Evolutionary conservation across 2,329 filamentous ascomycete species (phyloP).

Genomic region (Ceratocystis harringtonii): DNA sequence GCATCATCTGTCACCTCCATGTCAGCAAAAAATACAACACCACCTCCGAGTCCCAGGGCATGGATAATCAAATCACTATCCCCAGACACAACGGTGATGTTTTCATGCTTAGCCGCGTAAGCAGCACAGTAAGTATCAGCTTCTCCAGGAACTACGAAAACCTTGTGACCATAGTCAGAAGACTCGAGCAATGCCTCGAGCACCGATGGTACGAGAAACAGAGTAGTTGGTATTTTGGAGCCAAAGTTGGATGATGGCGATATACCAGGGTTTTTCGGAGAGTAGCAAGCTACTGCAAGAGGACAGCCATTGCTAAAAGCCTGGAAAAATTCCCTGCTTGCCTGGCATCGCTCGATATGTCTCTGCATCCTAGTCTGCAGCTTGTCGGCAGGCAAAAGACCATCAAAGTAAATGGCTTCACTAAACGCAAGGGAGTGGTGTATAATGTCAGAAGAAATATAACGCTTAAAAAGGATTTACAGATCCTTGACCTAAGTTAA

Average conservation of each 20-base stretch:
- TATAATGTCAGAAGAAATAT: neutral
- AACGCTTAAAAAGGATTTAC: no score
- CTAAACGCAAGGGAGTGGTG: constrained; percentile 26
- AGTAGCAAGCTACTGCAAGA: constrained; percentile 26
- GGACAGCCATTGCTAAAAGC: constrained; percentile 16
- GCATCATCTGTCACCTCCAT: constrained; percentile 17
- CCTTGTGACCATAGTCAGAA: constrained; percentile 28
- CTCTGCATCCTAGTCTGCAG: constrained; percentile 44
- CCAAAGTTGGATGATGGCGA: neutral
- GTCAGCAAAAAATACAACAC: constrained; percentile 44
- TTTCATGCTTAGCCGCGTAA: constrained; percentile 35
- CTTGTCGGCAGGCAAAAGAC: constrained; percentile 57
- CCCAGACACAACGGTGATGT: constrained; percentile 54
- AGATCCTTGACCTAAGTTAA: neutral
- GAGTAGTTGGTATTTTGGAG: constrained; percentile 4
- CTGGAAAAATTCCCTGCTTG: constrained; percentile 20
- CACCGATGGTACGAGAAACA: constrained; percentile 62
- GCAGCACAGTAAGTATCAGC: constrained; percentile 69
- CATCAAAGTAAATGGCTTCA: constrained; percentile 70
- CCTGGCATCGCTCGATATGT: constrained; percentile 17
- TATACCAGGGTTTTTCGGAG: constrained; percentile 23
- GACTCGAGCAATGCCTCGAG: constrained; percentile 50
- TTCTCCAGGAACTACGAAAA: constrained; percentile 60
- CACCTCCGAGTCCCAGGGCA: constrained; percentile 48
- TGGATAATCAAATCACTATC: constrained; percentile 77